Percentiles rank a stretch among this genome's conserved stretches.
These are phyloP conservation scores for Epichloe hybrida DNA, from an alignment of 2,329 filamentous ascomycete species.

Conservation along the genomic window DNA sequence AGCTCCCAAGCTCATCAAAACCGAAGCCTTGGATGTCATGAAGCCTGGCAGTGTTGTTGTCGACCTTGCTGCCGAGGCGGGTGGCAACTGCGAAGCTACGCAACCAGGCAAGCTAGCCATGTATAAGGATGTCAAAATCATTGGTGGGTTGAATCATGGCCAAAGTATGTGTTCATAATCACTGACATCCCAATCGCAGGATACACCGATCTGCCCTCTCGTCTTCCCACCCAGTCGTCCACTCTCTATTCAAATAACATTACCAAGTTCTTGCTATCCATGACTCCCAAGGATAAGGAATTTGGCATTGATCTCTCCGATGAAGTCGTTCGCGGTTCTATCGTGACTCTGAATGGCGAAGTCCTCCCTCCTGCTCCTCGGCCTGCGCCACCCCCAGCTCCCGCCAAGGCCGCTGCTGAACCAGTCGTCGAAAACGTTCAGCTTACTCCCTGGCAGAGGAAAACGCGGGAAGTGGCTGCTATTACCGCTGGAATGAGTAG, in stretches of 20 bases:
- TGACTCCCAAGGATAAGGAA: slow-evolving; percentile 61
- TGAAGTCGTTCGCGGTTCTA: slow-evolving; percentile 74
- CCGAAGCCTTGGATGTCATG: slow-evolving; percentile 69
- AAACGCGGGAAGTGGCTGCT: slow-evolving; percentile 57
- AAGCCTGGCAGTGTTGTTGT: slow-evolving; percentile 82
- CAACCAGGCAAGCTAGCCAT: slow-evolving; percentile 55
- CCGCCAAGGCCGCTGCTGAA: slow-evolving; percentile 32
- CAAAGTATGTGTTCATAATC: background rate
- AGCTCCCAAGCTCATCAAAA: slow-evolving; percentile 73
- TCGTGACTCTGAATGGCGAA: slow-evolving; percentile 67
- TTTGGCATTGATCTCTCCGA: slow-evolving; percentile 72
- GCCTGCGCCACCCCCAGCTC: slow-evolving; percentile 44
- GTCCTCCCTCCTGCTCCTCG: slow-evolving; percentile 65
- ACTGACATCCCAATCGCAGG: slow-evolving; percentile 24
- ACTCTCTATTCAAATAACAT: slow-evolving; percentile 92
- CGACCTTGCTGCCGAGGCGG: slow-evolving; percentile 75
- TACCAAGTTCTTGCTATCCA: slow-evolving; percentile 73
- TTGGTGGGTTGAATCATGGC: slow-evolving; percentile 40
- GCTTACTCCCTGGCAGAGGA: slow-evolving; percentile 71
- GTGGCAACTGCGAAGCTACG: slow-evolving; percentile 78
- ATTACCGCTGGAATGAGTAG: slow-evolving; percentile 69
- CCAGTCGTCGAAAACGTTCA: slow-evolving; percentile 41
- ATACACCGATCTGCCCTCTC: slow-evolving; percentile 78
- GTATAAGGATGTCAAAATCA: slow-evolving; percentile 70
- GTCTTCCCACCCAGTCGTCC: slow-evolving; percentile 77